A percentile compares a stretch with the other conserved stretches of the same genome.
These are phyloP conservation scores for Pogostemon cablin DNA, from an alignment of 257 asterid genomes.

Conservation along the genomic window DNA sequence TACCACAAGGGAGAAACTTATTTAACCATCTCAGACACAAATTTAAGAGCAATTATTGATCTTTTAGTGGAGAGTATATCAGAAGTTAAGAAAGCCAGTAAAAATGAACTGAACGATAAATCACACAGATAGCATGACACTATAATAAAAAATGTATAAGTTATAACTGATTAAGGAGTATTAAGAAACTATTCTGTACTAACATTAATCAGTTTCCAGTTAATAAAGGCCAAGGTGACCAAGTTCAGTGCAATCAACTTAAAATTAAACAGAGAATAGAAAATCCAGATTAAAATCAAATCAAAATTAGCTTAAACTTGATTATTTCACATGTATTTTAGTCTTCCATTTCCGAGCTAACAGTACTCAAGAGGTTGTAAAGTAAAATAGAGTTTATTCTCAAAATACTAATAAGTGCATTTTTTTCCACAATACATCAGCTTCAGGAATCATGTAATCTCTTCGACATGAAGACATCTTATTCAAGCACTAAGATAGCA, in stretches of 20 bases:
- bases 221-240: slow-evolving; percentile 1
- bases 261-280: background rate
- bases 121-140: background rate
- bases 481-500: slow-evolving; percentile 11
- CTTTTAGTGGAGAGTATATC: background rate
- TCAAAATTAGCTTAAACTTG: background rate
- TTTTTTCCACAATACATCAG: background rate
- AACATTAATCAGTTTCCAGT: background rate
- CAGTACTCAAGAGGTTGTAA: background rate
- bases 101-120: slow-evolving; percentile 5
- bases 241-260: slow-evolving; percentile 15
- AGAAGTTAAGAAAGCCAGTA: slow-evolving; percentile 2
- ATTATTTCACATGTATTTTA: background rate
- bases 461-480: background rate
- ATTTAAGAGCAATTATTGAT: background rate
- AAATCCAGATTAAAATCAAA: slow-evolving; percentile 13
- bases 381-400: slow-evolving; percentile 10
- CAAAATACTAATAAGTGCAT: background rate
- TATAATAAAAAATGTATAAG: background rate
- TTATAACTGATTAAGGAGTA: slow-evolving; percentile 9
- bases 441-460: background rate
- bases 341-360: background rate
- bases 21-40: background rate
- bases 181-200: slow-evolving; percentile 8
- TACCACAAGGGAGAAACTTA: background rate